Percentiles rank a stretch among this genome's conserved stretches.
Evolutionary conservation across 306 rosid genomes (phyloP).

Genomic region (Clitoria ternatea): DNA sequence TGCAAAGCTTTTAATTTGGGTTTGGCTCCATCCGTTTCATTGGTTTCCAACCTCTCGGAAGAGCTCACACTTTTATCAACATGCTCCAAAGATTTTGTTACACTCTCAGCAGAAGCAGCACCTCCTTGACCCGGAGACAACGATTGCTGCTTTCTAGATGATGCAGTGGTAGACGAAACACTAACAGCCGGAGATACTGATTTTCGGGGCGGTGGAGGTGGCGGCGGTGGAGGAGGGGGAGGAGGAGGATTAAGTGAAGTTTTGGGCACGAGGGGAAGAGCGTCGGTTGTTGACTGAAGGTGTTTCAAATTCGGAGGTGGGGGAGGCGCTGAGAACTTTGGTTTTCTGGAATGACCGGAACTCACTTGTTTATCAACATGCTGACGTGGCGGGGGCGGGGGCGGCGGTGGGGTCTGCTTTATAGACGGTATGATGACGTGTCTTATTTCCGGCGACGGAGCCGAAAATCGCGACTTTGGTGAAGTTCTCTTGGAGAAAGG

Average conservation of each 20-base stretch:
- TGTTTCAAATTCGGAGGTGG: slow-evolving; percentile 59
- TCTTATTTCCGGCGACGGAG: slow-evolving; percentile 44
- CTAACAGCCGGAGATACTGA: slow-evolving; percentile 28
- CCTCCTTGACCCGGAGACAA: slow-evolving; percentile 29
- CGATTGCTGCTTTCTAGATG: slow-evolving; percentile 31
- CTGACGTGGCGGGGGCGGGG: slow-evolving; percentile 30
- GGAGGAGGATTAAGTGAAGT: slow-evolving; percentile 33
- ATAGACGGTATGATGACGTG: slow-evolving; percentile 39
- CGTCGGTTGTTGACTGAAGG: slow-evolving; percentile 48
- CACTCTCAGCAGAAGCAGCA: slow-evolving; percentile 25
- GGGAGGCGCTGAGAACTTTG: slow-evolving; percentile 69
- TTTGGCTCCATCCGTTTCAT: slow-evolving; percentile 63
- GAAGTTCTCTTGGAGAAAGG: slow-evolving; percentile 77
- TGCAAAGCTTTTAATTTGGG: slow-evolving; percentile 89
- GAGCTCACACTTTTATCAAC: slow-evolving; percentile 31
- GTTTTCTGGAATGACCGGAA: slow-evolving; percentile 38
- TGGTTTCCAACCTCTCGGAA: slow-evolving; percentile 53
- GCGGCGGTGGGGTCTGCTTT: slow-evolving; percentile 37
- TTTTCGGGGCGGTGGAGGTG: slow-evolving; percentile 25
- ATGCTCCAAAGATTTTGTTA: slow-evolving; percentile 23
- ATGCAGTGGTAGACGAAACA: slow-evolving; percentile 19
- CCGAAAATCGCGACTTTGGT: slow-evolving; percentile 58
- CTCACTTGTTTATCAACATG: not conserved
- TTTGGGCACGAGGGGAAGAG: slow-evolving; percentile 14
- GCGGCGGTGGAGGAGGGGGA: slow-evolving; percentile 25